A percentile compares a stretch with the other conserved stretches of the same genome.
phyloP scores from a whole-genome alignment of 768 basidiomycete genomes.

The Lentinula detonsa region DNA sequence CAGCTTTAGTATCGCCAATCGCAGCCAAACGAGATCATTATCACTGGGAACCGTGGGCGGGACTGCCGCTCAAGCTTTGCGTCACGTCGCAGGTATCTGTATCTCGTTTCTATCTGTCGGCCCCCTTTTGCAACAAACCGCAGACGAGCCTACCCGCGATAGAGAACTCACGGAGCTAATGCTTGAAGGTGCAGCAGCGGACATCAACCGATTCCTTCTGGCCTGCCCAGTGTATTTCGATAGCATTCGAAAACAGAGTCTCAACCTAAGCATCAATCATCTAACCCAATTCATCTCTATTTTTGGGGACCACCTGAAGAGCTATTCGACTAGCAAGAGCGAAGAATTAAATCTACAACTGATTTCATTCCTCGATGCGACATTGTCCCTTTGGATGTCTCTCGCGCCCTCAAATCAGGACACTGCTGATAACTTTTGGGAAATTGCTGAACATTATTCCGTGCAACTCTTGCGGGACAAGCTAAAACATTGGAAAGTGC shows the following conservation, averaged over 20 bases:
- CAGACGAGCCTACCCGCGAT: constrained; percentile 56
- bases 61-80: constrained; percentile 15
- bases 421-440: constrained; percentile 36
- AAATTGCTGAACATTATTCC: constrained; percentile 52
- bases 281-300: constrained; percentile 49
- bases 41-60: constrained; percentile 19
- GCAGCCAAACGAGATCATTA: constrained; percentile 16
- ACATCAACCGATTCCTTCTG: constrained; percentile 49
- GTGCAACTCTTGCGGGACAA: constrained; percentile 31
- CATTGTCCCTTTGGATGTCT: constrained; percentile 53
- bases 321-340: constrained; percentile 51
- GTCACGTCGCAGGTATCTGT: constrained; percentile 43
- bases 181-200: constrained; percentile 31
- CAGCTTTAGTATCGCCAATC: constrained; percentile 47
- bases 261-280: constrained; percentile 45
- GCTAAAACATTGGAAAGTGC: constrained; percentile 58
- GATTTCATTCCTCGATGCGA: constrained; percentile 59
- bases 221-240: constrained; percentile 51
- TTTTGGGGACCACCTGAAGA: constrained; percentile 43
- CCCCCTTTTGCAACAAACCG: constrained; percentile 56
- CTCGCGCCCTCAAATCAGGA: constrained; percentile 19
- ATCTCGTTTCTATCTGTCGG: constrained; percentile 54
- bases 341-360: constrained; percentile 47
- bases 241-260: constrained; percentile 46
- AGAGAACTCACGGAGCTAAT: constrained; percentile 52